Conservation (phyloP, 208 protist genomes). For the Crithidia fasciculata region DNA sequence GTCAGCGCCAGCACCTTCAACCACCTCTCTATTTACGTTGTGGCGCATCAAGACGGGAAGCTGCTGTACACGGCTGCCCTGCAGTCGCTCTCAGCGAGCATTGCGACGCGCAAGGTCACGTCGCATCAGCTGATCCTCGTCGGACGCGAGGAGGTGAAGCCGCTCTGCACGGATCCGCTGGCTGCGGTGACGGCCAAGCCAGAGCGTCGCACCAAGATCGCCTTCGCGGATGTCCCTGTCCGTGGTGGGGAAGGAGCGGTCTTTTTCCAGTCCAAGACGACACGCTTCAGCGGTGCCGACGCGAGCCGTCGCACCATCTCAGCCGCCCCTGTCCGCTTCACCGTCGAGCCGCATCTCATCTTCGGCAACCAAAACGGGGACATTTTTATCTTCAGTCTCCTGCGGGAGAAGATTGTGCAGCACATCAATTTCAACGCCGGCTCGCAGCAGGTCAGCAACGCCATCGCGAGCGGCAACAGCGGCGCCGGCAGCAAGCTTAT, state of each 20-base stretch:
- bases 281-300: constrained; percentile 79
- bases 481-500: constrained; percentile 51
- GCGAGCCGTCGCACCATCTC: constrained; percentile 65
- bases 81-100: constrained; percentile 70
- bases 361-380: constrained; percentile 89
- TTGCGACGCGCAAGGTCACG: constrained; percentile 76
- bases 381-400: constrained; percentile 72
- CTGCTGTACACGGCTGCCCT: constrained; percentile 62
- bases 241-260: constrained; percentile 20
- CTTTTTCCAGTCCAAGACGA: constrained; percentile 28
- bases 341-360: constrained; percentile 82
- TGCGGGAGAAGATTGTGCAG: constrained; percentile 72
- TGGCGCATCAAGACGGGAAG: constrained; percentile 70
- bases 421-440: constrained; percentile 73
- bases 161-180: neutral
- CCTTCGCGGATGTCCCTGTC: constrained; percentile 31
- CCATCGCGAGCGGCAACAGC: constrained; percentile 25
- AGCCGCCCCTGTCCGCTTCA: constrained; percentile 71
- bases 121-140: constrained; percentile 72
- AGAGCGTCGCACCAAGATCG: constrained; percentile 6
- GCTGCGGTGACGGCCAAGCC: constrained; percentile 16
- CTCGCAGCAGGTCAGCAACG: constrained; percentile 20
- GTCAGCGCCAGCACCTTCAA: constrained; percentile 78
- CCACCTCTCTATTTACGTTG: constrained; percentile 75
- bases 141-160: constrained; percentile 47